Evolutionary conservation across 2,329 filamentous ascomycete species (phyloP), one percentile per base, ranked within the genome.

Genomic region (Exophiala alcalophila): DNA sequence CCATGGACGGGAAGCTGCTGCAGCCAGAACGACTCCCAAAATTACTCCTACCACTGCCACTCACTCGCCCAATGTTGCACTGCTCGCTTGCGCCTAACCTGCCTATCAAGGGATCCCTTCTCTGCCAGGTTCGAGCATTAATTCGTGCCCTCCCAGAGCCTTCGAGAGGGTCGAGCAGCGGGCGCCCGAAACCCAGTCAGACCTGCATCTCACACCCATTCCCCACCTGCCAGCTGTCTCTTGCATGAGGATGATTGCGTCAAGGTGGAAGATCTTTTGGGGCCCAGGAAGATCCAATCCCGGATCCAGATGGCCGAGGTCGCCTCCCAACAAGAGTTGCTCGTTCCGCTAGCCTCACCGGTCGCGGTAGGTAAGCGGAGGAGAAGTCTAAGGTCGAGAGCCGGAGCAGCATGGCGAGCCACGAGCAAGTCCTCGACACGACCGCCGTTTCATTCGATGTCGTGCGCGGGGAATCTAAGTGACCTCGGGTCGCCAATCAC

Each of bases 221-320:
- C 49, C 38, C 49, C 49, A 52, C 49, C 21, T 43, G 37, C 40
- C 41, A 48, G 41, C 35, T 43, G 41, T 47, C 31, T 34, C 34
- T n/a, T 47, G 44, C 39, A 47, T 38, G 21, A 23, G 16, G 38
- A 18, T 30, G 20, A 40, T 48, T 46, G 42, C 41, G 40, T 44
- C 42, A 46, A 49, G 15, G n/a, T 15, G 16, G 33, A 37, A 38
- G 26, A 37, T 40, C 44, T 44, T 32, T 35, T 15, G 24, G 25
- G 24, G 10, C 23, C 7, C 23, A 28, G 12, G 14, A 24, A 16
- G 26, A 25, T 25, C 18, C 35, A 29, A 16, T 21, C 31, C 16
- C 12, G n/a, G n/a, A n/a, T n/a, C n/a, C n/a, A n/a, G n/a, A n/a
- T n/a, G n/a, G n/a, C n/a, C n/a, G n/a, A n/a, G n/a, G 16, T 20